These are phyloP conservation scores for Ammopiptanthus mongolicus DNA, from an alignment of 306 rosid species.

Conservation along the genomic window DNA sequence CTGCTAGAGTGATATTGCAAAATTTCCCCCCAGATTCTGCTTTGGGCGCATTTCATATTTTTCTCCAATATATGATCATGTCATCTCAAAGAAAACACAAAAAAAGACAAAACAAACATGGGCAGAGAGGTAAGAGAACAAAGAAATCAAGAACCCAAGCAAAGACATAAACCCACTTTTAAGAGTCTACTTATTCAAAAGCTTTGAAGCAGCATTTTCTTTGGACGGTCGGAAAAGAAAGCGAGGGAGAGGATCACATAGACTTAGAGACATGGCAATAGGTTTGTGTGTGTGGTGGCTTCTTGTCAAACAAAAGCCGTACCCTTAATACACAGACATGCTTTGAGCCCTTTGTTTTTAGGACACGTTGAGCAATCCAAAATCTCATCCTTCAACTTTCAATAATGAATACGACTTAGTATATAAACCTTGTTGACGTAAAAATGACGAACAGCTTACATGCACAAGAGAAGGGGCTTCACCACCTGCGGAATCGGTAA, in stretches of 20 bases:
- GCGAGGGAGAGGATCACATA: constrained; percentile 12
- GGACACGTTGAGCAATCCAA: constrained; percentile 12
- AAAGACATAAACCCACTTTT: constrained; percentile 43
- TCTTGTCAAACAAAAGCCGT: constrained; percentile 13
- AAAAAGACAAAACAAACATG: neutral
- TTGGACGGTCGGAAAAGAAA: constrained; percentile 69
- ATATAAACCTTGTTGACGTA: constrained; percentile 17
- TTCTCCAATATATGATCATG: neutral
- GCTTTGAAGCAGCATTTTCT: constrained; percentile 39
- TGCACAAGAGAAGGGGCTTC: neutral
- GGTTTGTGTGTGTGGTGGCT: constrained; percentile 14
- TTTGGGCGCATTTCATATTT: neutral
- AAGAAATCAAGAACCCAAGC: neutral
- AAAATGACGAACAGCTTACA: constrained; percentile 42
- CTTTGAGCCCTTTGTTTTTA: neutral
- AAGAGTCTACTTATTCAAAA: constrained; percentile 39
- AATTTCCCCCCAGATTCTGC: neutral
- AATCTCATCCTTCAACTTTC: neutral
- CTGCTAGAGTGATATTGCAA: neutral
- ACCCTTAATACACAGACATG: neutral
- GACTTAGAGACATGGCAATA: neutral
- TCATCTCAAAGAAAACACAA: neutral
- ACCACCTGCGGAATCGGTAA: constrained; percentile 6
- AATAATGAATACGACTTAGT: neutral
- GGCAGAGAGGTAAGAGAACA: neutral